phyloP scores from a whole-genome alignment of 2,329 filamentous ascomycete genomes.

The Diaporthe eres region DNA sequence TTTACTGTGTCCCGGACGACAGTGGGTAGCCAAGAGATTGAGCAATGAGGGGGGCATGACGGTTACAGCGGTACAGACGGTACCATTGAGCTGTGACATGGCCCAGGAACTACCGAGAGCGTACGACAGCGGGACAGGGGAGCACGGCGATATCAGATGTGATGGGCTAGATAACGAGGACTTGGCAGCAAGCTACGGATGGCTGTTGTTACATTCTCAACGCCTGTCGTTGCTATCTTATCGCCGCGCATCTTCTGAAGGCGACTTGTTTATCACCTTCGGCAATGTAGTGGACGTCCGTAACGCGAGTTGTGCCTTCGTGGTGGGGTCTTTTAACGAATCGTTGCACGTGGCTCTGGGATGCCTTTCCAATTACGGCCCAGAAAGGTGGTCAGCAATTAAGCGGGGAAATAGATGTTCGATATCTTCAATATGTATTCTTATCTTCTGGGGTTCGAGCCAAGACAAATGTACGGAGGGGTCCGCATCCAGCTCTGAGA shows the following conservation, averaged over 20 bases:
- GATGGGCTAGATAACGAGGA: not conserved
- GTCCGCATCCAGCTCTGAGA: not conserved
- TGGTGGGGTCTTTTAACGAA: not conserved
- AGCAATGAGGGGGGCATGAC: not conserved
- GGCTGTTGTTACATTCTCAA: not conserved
- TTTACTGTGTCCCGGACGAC: not conserved
- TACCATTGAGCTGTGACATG: not conserved
- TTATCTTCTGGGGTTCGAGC: constrained; percentile 5
- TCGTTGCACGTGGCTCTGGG: not conserved
- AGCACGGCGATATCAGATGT: constrained; percentile 10
- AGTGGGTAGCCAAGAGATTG: constrained; percentile 15
- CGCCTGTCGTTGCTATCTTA: not conserved
- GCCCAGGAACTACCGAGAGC: not conserved
- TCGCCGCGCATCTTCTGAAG: not conserved
- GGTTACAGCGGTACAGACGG: not conserved
- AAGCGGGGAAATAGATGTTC: constrained; percentile 1
- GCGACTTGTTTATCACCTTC: not conserved
- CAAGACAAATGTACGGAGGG: not conserved
- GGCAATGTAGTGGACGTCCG: not conserved
- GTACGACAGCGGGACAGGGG: not conserved
- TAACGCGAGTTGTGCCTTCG: not conserved
- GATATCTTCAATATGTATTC: not conserved
- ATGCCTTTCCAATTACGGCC: not conserved
- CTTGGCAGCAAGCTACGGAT: not conserved
- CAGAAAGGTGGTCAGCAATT: not conserved